Conservation (phyloP, 2,329 filamentous ascomycete species). For the Fusarium sp. region DNA sequence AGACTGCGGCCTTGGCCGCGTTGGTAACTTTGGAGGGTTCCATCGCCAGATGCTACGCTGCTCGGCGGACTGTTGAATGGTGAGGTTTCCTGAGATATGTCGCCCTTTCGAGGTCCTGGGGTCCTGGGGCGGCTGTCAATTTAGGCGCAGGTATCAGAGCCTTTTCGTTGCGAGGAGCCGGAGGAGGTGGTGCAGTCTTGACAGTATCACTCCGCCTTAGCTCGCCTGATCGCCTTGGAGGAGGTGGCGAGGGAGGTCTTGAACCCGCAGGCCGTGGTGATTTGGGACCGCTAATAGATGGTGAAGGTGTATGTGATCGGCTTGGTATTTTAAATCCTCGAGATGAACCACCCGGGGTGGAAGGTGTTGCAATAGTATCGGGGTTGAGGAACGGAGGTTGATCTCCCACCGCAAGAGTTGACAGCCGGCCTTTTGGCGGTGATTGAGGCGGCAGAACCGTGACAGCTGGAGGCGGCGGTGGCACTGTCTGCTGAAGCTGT, state of each 20-base stretch:
- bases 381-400: conserved; percentile 61
- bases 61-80: conserved; percentile 90
- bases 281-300: conserved; percentile 49
- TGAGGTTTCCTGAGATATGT: conserved; percentile 65
- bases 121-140: conserved; percentile 22
- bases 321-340: conserved; percentile 67
- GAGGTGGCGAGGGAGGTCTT: conserved; percentile 72
- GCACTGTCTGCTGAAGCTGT: conserved; percentile 37
- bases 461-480: conserved; percentile 71
- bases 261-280: conserved; percentile 63
- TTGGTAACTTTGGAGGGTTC: conserved; percentile 62
- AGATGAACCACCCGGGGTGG: conserved; percentile 56
- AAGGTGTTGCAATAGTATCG: conserved; percentile 56
- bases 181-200: conserved; percentile 70
- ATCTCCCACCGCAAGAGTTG: conserved; percentile 53
- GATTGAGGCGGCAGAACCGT: conserved; percentile 78
- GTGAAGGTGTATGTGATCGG: conserved; percentile 64
- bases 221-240: conserved; percentile 72
- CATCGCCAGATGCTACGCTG: conserved; percentile 70
- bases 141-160: conserved; percentile 50
- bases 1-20: conserved; percentile 60
- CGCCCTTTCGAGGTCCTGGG: conserved; percentile 28
- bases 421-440: conserved; percentile 65
- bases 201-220: conserved; percentile 62
- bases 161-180: conserved; percentile 85